Conservation (phyloP, 306 rosid species). For the Acacia crassicarpa region DNA sequence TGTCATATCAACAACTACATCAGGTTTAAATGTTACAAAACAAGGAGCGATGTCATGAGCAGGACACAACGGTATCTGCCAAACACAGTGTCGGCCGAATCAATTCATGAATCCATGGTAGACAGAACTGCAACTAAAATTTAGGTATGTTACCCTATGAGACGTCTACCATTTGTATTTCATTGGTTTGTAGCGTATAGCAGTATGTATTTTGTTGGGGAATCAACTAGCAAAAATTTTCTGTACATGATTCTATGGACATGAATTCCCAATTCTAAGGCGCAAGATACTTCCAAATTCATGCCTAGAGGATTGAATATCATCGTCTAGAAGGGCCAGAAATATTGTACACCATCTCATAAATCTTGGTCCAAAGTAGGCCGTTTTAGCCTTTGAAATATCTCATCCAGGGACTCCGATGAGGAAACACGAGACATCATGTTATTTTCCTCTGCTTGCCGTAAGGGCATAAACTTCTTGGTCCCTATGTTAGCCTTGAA, state of each 20-base stretch:
- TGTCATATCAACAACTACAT: not conserved
- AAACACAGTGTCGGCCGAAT: not conserved
- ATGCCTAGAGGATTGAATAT: slow-evolving; percentile 28
- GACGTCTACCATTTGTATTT: slow-evolving; percentile 19
- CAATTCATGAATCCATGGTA: slow-evolving; percentile 3
- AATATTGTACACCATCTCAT: slow-evolving; percentile 33
- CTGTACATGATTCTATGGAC: slow-evolving; percentile 52
- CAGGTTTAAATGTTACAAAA: not conserved
- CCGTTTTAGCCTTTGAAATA: slow-evolving; percentile 84
- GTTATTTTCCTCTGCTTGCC: slow-evolving; percentile 56
- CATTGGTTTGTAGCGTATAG: slow-evolving; percentile 27
- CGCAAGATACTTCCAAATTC: not conserved
- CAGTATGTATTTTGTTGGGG: slow-evolving; percentile 22
- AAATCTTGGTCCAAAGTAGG: slow-evolving; percentile 53
- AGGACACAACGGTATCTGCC: not conserved
- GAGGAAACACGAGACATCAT: slow-evolving; percentile 60
- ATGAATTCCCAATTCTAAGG: slow-evolving; percentile 31
- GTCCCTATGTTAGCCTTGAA: slow-evolving; percentile 73
- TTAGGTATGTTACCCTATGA: slow-evolving; percentile 16
- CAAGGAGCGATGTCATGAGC: not conserved
- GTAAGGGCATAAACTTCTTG: slow-evolving; percentile 60
- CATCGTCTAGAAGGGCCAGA: slow-evolving; percentile 54
- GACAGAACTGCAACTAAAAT: slow-evolving; percentile 17
- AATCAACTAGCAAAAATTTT: slow-evolving; percentile 20
- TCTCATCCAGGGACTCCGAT: slow-evolving; percentile 86